Evolutionary conservation across 2,329 filamentous ascomycete genomes (phyloP).

Genomic region (Septoria linicola): DNA sequence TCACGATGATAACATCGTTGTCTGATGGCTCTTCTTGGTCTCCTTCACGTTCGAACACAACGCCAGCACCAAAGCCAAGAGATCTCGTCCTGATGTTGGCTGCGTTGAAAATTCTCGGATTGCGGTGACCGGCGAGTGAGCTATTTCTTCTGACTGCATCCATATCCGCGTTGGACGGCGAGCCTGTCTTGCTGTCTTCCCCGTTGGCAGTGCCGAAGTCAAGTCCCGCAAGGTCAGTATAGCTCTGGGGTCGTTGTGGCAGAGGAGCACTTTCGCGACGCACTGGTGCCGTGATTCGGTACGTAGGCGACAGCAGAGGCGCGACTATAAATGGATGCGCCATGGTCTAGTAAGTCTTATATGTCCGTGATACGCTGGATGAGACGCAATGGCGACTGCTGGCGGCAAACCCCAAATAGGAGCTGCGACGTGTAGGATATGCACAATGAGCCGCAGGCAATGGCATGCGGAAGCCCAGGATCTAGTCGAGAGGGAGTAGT

Average conservation of each 20-base stretch:
- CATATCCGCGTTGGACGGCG: constrained; percentile 8
- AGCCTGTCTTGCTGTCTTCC: constrained; percentile 3
- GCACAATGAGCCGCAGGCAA: background rate
- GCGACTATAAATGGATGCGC: constrained; percentile 11
- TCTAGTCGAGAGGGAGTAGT: background rate
- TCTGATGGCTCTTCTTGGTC: constrained; percentile 19
- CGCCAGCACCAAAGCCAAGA: constrained; percentile 20
- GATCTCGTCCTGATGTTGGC: constrained; percentile 12
- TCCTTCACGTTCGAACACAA: constrained; percentile 25
- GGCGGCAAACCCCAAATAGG: background rate
- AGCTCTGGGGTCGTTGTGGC: background rate
- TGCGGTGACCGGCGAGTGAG: constrained; percentile 18
- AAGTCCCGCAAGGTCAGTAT: constrained; percentile 7
- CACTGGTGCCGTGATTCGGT: background rate
- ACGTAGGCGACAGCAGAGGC: background rate
- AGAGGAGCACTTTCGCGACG: constrained; percentile 8
- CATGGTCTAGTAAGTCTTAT: background rate
- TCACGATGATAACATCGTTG: constrained; percentile 34
- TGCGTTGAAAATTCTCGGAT: constrained; percentile 14
- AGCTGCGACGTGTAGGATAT: background rate
- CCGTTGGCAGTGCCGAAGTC: constrained; percentile 8
- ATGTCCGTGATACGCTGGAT: background rate
- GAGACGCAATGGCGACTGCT: background rate
- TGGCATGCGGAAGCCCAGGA: background rate
- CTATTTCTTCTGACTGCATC: constrained; percentile 15